Evolutionary conservation across 768 basidiomycete species (phyloP).

Genomic region (Mycena venus): DNA sequence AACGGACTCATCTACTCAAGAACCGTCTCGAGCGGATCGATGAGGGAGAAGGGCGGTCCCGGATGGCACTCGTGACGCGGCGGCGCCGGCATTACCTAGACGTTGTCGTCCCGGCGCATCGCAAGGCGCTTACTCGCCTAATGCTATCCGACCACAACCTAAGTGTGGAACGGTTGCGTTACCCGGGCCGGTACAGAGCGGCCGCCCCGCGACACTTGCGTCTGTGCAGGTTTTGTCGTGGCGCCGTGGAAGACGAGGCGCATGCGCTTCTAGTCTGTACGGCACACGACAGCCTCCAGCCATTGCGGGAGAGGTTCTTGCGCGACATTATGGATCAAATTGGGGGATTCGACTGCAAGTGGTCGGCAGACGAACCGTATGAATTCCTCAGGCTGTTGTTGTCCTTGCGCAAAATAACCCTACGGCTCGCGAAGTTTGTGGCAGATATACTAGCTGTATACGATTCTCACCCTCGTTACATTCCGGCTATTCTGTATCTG

Average conservation of each 20-base stretch:
- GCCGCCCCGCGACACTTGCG: background rate
- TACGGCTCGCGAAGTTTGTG: slow-evolving; percentile 4
- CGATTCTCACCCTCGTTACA: background rate
- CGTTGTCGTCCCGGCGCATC: background rate
- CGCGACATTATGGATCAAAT: background rate
- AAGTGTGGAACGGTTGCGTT: background rate
- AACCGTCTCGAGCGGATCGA: background rate
- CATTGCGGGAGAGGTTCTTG: background rate
- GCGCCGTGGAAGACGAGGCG: background rate
- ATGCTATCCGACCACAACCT: background rate
- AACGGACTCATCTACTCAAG: background rate
- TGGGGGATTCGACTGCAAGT: background rate
- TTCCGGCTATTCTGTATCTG: no score
- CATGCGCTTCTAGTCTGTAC: slow-evolving; percentile 1
- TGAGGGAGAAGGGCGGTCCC: background rate
- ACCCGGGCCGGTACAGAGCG: background rate
- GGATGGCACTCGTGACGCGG: background rate
- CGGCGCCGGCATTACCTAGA: slow-evolving; percentile 14
- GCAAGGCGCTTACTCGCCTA: background rate
- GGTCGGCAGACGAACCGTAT: background rate
- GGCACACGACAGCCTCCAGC: background rate
- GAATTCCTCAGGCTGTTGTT: background rate
- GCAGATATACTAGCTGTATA: background rate
- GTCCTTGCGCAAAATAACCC: background rate
- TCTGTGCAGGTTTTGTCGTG: background rate